Percentiles rank a stretch among this genome's conserved stretches.
phyloP scores from a whole-genome alignment of 352 stramenopile genomes.

The Blastocystis sp. region DNA sequence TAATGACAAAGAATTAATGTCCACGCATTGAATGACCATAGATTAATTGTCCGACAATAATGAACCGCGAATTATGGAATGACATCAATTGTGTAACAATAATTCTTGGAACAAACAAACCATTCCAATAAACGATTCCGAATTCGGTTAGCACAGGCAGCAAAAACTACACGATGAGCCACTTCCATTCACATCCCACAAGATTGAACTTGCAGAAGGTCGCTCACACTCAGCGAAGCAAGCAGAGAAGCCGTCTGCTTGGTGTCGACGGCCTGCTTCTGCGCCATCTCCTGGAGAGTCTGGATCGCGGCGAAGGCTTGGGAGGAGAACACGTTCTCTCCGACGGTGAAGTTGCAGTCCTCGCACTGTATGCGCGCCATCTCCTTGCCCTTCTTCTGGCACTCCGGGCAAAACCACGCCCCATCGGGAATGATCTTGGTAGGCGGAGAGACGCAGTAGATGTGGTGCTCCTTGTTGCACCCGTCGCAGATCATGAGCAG shows the following conservation, averaged over 20 bases:
- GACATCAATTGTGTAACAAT: not conserved
- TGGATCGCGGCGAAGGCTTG: not conserved
- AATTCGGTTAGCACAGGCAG: not conserved
- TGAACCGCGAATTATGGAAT: not conserved
- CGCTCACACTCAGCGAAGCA: not conserved
- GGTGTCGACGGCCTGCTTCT: not conserved
- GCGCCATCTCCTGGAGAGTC: not conserved
- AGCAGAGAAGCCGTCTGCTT: not conserved
- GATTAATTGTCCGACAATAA: not conserved
- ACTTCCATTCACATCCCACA: not conserved
- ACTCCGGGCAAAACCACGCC: conserved; percentile 48
- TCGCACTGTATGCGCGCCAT: not conserved
- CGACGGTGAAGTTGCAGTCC: not conserved
- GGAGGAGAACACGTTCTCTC: not conserved
- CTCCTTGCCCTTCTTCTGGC: conserved; percentile 20
- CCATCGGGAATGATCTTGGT: conserved; percentile 34
- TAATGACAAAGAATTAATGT: not conserved
- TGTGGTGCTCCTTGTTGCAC: conserved; percentile 50
- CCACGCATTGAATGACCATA: not conserved
- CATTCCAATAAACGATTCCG: not conserved
- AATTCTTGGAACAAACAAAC: not conserved
- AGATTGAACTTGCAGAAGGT: not conserved
- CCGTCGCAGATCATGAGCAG: conserved; percentile 51
- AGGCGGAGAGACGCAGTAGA: conserved; percentile 35
- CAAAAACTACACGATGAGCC: not conserved